Percentiles rank a stretch among this genome's conserved stretches.
These are phyloP conservation scores for Fusarium albidum DNA, from an alignment of 2,329 filamentous ascomycete species.

Conservation along the genomic window DNA sequence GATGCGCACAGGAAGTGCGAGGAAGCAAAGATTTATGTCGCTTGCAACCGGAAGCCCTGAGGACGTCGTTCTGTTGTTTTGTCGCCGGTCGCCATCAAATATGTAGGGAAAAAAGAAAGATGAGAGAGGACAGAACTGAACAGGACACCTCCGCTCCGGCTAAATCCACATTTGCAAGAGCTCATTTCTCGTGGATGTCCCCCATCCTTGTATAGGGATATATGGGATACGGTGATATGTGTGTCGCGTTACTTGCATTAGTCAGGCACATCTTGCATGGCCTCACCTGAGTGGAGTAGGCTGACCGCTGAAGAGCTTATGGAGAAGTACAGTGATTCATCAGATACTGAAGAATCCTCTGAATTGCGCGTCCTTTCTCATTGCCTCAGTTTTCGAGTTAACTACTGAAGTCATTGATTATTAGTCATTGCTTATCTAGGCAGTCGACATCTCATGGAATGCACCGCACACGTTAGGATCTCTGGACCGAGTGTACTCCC, in stretches of 20 bases:
- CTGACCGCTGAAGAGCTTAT: too few species aligned
- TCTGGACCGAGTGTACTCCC: too few species aligned
- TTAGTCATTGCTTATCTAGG: too few species aligned
- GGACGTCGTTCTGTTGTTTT: conserved; percentile 34
- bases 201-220: conserved; percentile 35
- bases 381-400: too few species aligned
- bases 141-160: conserved; percentile 35
- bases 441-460: too few species aligned
- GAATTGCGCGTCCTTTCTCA: too few species aligned
- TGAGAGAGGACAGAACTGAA: conserved; percentile 31
- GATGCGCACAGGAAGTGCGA: conserved; percentile 22
- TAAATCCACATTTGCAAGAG: conserved; percentile 41
- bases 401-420: too few species aligned
- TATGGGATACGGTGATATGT: neutral
- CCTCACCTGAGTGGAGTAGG: too few species aligned
- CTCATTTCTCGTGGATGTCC: conserved; percentile 40
- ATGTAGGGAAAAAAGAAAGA: conserved; percentile 27
- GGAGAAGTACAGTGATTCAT: too few species aligned
- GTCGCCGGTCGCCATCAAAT: conserved; percentile 28
- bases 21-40: conserved; percentile 32
- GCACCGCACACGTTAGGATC: too few species aligned
- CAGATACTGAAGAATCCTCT: too few species aligned
- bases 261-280: neutral
- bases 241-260: conserved; percentile 26
- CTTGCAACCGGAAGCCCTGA: conserved; percentile 31